phyloP scores from a whole-genome alignment of 495 filamentous ascomycete genomes.

The Hypoxylon crocopeplum region DNA sequence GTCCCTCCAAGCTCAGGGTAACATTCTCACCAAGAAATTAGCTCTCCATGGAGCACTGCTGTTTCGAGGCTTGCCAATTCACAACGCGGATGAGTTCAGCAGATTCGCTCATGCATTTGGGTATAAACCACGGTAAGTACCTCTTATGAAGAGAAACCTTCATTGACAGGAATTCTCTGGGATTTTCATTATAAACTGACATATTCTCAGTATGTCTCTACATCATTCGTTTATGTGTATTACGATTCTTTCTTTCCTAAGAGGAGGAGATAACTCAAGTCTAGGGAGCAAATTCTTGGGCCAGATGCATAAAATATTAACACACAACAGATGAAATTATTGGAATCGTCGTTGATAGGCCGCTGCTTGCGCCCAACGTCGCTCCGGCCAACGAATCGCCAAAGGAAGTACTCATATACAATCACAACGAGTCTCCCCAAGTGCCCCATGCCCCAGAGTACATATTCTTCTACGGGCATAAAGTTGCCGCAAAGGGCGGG shows the following conservation, averaged over 20 bases:
- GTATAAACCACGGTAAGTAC: conserved; percentile 49
- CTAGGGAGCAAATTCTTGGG: too few species aligned
- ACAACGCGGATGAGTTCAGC: conserved; percentile 53
- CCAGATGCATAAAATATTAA: neutral
- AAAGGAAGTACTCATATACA: conserved; percentile 58
- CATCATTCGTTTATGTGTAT: too few species aligned
- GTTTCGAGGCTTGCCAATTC: conserved; percentile 46
- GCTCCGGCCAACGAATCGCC: conserved; percentile 62
- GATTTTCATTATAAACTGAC: conserved; percentile 3
- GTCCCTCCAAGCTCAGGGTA: conserved; percentile 30
- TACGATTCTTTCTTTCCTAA: too few species aligned
- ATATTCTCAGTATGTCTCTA: conserved; percentile 9
- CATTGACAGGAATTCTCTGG: too few species aligned
- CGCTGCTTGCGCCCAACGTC: conserved; percentile 58
- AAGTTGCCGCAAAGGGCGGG: conserved; percentile 43
- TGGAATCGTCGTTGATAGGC: conserved; percentile 59
- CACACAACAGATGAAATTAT: conserved; percentile 56
- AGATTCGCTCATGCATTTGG: conserved; percentile 62
- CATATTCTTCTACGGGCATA: conserved; percentile 56
- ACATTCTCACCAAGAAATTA: conserved; percentile 42
- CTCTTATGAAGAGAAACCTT: too few species aligned
- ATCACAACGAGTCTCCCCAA: conserved; percentile 62
- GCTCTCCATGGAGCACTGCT: conserved; percentile 48
- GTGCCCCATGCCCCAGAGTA: conserved; percentile 62
- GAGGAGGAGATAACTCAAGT: neutral